phyloP scores from a whole-genome alignment of 2,329 filamentous ascomycete species.

The Emericellopsis atlantica region DNA sequence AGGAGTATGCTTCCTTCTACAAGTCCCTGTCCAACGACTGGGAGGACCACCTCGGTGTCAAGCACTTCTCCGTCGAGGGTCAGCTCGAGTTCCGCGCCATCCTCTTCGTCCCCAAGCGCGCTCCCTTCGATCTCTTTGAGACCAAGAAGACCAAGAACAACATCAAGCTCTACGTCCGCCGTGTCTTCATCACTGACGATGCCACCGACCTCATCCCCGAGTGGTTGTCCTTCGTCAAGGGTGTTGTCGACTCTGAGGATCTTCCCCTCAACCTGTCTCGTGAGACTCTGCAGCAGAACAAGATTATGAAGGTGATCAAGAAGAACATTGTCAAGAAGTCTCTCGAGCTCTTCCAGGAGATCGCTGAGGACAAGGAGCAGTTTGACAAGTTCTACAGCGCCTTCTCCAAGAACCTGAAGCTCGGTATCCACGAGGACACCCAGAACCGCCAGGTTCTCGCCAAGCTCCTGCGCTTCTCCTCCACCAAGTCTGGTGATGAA shows the following conservation, averaged over 20 bases:
- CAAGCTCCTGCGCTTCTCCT: constrained; percentile 98
- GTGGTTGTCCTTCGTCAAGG: constrained; percentile 99
- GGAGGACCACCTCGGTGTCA: constrained; percentile 98
- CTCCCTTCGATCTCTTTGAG: constrained; percentile 99
- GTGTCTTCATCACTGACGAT: constrained; percentile 99
- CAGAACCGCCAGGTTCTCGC: constrained; percentile 89
- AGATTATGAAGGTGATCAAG: constrained; percentile 99
- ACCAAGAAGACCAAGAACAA: constrained; percentile 99
- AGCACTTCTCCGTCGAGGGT: constrained; percentile 99
- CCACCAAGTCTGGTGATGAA: constrained; percentile 97
- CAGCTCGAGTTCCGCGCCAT: constrained; percentile 99
- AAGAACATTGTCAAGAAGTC: constrained; percentile 99
- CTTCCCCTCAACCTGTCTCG: constrained; percentile 98
- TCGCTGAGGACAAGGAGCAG: constrained; percentile 98
- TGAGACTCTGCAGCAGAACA: constrained; percentile 99
- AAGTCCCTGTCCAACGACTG: constrained; percentile 99
- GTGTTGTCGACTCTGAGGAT: constrained; percentile 99
- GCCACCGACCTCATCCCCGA: constrained; percentile 98
- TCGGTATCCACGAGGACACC: constrained; percentile 98
- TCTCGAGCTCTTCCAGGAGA: constrained; percentile 98
- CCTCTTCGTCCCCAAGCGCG: constrained; percentile 98
- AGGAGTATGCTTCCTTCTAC: constrained; percentile 99
- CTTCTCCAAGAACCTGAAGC: constrained; percentile 99
- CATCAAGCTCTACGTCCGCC: constrained; percentile 99
- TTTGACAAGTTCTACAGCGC: constrained; percentile 99